phyloP scores from a whole-genome alignment of 208 protist species.

The Trypanosomatidae sp. region DNA sequence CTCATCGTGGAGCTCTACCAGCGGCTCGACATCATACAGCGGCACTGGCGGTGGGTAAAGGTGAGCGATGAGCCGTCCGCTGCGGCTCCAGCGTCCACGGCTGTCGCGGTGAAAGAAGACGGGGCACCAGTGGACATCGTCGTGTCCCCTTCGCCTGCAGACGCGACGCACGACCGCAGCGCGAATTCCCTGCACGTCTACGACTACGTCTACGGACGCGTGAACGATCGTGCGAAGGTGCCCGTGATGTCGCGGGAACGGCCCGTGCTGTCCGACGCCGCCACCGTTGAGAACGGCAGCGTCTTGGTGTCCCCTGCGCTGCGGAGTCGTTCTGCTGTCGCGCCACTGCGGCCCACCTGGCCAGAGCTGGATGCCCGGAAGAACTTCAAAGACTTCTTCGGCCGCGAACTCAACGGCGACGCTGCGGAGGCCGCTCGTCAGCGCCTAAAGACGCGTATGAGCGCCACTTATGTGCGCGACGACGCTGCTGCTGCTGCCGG shows the following conservation, averaged over 20 bases:
- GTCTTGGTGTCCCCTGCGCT: slow-evolving; percentile 2
- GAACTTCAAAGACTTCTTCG: slow-evolving; percentile 2
- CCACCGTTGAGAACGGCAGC: slow-evolving; percentile 19
- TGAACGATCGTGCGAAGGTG: slow-evolving; percentile 8
- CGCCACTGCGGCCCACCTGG: slow-evolving; percentile 13
- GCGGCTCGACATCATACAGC: slow-evolving; percentile 49
- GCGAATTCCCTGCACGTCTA: slow-evolving; percentile 23
- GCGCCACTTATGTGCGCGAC: slow-evolving; percentile 2
- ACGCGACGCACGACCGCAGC: slow-evolving; percentile 12
- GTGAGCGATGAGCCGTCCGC: slow-evolving; percentile 1
- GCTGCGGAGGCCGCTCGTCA: neutral
- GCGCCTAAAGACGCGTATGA: slow-evolving; percentile 3
- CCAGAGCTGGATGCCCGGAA: neutral
- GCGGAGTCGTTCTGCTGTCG: slow-evolving; percentile 12
- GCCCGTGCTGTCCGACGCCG: slow-evolving; percentile 12
- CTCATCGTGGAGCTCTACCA: slow-evolving; percentile 80
- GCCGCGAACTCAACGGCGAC: neutral
- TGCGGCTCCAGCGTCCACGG: neutral
- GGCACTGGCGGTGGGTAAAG: slow-evolving; percentile 42
- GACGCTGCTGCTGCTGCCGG: slow-evolving; percentile 6
- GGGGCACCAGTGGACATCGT: neutral
- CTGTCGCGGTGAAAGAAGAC: too few relatives aligned
- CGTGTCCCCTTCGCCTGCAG: slow-evolving; percentile 1
- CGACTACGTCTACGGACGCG: slow-evolving; percentile 33
- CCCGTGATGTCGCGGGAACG: slow-evolving; percentile 12